Conservation (phyloP, 1,139 yeast genomes). For the Diutina ranongensis region DNA sequence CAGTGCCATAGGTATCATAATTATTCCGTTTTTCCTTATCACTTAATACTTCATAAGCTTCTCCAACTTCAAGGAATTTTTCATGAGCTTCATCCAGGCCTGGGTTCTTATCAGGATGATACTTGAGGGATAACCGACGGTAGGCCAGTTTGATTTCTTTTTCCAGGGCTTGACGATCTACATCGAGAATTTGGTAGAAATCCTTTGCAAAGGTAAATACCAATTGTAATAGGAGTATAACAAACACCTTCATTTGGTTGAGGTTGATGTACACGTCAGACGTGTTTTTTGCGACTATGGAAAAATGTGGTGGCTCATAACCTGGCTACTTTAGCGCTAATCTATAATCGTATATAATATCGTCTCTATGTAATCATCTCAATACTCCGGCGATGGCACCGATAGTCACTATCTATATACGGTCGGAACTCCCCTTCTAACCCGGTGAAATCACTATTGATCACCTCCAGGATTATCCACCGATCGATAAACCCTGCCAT, state of each 20-base stretch:
- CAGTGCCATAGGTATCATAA: slow-evolving; percentile 78
- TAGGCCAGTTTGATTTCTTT: slow-evolving; percentile 65
- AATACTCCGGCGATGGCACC: slow-evolving; percentile 11
- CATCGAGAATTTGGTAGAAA: neutral
- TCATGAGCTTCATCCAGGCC: slow-evolving; percentile 67
- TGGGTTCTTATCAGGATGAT: slow-evolving; percentile 90
- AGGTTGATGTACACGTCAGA: neutral
- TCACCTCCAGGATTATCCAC: slow-evolving; percentile 22
- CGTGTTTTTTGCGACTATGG: neutral
- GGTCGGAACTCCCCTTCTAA: slow-evolving; percentile 12
- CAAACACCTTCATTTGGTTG: neutral
- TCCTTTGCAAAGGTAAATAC: slow-evolving; percentile 1
- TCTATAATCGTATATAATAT: neutral
- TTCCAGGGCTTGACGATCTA: slow-evolving; percentile 2
- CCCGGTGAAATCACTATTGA: slow-evolving; percentile 19
- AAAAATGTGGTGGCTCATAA: no score
- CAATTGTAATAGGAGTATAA: neutral
- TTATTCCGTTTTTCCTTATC: slow-evolving; percentile 60
- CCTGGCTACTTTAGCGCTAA: neutral
- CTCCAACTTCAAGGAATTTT: slow-evolving; percentile 82
- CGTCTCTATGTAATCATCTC: slow-evolving; percentile 19
- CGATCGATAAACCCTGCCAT: slow-evolving; percentile 33
- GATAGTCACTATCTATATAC: slow-evolving; percentile 6
- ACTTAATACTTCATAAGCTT: slow-evolving; percentile 81
- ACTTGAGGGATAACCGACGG: slow-evolving; percentile 70